These are phyloP conservation scores for Atalantia buxifolia DNA, from an alignment of 345 rosid genomes.

Conservation along the genomic window DNA sequence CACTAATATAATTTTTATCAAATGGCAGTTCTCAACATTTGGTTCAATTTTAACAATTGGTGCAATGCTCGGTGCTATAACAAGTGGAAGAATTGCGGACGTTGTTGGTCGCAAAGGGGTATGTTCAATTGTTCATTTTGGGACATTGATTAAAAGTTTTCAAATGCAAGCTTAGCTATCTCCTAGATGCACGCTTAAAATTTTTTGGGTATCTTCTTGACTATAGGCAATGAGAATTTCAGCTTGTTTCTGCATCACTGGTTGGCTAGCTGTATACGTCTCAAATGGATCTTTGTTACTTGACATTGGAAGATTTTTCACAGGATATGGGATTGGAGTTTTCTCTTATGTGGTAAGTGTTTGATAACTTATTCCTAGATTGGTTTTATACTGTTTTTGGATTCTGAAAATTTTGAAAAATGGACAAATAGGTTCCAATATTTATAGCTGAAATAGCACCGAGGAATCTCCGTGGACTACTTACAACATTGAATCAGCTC, in stretches of 20 bases:
- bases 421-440: conserved; percentile 59
- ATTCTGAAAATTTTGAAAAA: too few relatives aligned
- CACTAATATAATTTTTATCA: neutral
- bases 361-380: neutral
- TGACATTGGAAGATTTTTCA: conserved; percentile 78
- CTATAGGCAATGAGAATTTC: conserved; percentile 86
- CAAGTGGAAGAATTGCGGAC: conserved; percentile 79
- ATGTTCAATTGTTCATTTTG: conserved; percentile 6
- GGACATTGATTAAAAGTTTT: neutral
- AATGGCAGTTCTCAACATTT: conserved; percentile 77
- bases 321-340: conserved; percentile 89
- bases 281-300: conserved; percentile 56
- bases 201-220: neutral
- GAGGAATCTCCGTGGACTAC: conserved; percentile 83
- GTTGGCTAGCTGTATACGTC: conserved; percentile 82
- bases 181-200: too few relatives aligned
- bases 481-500: conserved; percentile 85
- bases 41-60: conserved; percentile 96
- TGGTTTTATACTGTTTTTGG: neutral
- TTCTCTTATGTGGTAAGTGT: conserved; percentile 82
- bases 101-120: conserved; percentile 86
- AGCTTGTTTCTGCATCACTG: conserved; percentile 66
- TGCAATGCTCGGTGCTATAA: conserved; percentile 89
- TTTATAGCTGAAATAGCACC: conserved; percentile 94
- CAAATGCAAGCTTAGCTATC: too few relatives aligned